Evolutionary conservation across 2,329 filamentous ascomycete species (phyloP).

Genomic region (Cryphonectria parasitica): DNA sequence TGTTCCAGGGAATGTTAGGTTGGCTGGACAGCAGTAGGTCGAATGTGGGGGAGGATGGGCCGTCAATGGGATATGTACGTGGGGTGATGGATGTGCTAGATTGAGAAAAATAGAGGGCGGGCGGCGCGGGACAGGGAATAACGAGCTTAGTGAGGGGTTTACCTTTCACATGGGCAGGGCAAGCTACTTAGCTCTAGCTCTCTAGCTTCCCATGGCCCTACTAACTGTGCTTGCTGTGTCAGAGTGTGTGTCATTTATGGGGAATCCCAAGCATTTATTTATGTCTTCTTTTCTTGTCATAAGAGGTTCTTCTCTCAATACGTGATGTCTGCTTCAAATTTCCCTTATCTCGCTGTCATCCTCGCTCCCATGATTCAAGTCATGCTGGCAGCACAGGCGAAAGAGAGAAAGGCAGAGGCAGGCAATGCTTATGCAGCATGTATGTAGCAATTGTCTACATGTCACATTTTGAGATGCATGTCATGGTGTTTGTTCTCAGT

Average conservation of each 20-base stretch:
- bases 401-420: background rate
- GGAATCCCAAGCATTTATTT: background rate
- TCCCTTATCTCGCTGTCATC: constrained; percentile 5
- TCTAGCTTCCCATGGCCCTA: background rate
- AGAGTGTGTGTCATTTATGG: background rate
- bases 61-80: background rate
- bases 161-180: background rate
- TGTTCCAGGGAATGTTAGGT: constrained; percentile 2
- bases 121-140: background rate
- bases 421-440: background rate
- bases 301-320: background rate
- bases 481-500: background rate
- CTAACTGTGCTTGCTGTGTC: background rate
- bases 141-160: constrained; percentile 7
- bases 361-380: background rate
- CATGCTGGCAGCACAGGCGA: background rate
- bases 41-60: background rate
- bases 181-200: constrained; percentile 2
- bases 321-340: background rate
- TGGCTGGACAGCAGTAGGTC: constrained; percentile 9
- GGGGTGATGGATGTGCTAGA: background rate
- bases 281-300: constrained; percentile 1
- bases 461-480: background rate
- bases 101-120: background rate
- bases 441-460: background rate